A percentile compares a stretch with the other conserved stretches of the same genome.
phyloP scores from a whole-genome alignment of 805 yeast species.

The Metschnikowia shivogae region DNA sequence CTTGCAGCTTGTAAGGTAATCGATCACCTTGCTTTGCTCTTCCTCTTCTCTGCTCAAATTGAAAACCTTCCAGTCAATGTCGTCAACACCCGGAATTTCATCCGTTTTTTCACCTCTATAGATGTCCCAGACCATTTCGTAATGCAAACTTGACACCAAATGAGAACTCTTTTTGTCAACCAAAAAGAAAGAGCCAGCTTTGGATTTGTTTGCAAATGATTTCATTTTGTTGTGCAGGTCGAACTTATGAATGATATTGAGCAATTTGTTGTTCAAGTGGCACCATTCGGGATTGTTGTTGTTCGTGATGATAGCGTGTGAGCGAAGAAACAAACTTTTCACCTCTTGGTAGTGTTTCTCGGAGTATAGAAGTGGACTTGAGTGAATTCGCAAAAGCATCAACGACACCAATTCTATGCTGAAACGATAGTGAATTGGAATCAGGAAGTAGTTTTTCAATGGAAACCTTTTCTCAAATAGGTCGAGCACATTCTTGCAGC shows the following conservation, averaged over 20 bases:
- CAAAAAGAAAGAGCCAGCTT: conserved; percentile 23
- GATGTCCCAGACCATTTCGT: conserved; percentile 39
- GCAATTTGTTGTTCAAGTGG: conserved; percentile 10
- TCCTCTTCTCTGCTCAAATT: conserved; percentile 24
- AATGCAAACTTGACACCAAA: conserved; percentile 32
- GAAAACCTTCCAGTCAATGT: conserved; percentile 25
- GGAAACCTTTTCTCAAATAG: conserved; percentile 22
- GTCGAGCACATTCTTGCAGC: conserved; percentile 27
- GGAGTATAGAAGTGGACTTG: conserved; percentile 11
- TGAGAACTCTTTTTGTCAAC: conserved; percentile 32
- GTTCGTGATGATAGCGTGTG: conserved; percentile 11
- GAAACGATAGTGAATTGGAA: conserved; percentile 41
- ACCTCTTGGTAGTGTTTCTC: conserved; percentile 12
- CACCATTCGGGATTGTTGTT: conserved; percentile 7
- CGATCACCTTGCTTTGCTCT: conserved; percentile 11
- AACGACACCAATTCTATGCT: conserved; percentile 32
- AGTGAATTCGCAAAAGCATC: conserved; percentile 27
- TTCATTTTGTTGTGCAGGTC: conserved; percentile 9
- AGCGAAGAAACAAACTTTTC: conserved; percentile 10
- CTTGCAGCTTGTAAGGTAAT: conserved; percentile 7
- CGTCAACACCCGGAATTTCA: background rate
- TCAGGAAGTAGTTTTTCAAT: conserved; percentile 22
- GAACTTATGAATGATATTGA: conserved; percentile 13
- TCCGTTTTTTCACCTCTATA: conserved; percentile 23
- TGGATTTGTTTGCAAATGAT: conserved; percentile 7